These are phyloP conservation scores for Hymenoscyphus albidus DNA, from an alignment of 2,329 filamentous ascomycete genomes.

Conservation along the genomic window DNA sequence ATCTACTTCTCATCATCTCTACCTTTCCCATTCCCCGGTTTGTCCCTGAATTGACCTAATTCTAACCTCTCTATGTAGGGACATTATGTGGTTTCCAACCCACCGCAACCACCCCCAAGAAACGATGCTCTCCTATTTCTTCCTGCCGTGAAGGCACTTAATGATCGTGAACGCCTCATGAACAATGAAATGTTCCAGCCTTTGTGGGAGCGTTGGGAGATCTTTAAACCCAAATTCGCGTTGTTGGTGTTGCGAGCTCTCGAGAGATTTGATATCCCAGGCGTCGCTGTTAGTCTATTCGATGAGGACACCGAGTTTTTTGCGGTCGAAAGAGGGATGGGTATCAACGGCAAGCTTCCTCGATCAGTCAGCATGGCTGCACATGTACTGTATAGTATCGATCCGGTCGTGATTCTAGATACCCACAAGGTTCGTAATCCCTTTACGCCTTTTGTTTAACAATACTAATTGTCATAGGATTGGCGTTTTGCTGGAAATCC, in stretches of 20 bases:
- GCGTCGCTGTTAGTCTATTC: slow-evolving; percentile 36
- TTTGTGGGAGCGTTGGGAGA: slow-evolving; percentile 17
- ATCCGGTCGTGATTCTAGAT: slow-evolving; percentile 36
- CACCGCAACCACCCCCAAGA: slow-evolving; percentile 34
- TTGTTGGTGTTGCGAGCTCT: slow-evolving; percentile 18
- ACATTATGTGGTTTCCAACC: slow-evolving; percentile 34
- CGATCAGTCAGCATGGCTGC: slow-evolving; percentile 36
- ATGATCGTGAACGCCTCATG: slow-evolving; percentile 29
- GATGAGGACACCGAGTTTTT: slow-evolving; percentile 34
- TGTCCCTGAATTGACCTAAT: neutral
- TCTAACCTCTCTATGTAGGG: slow-evolving; percentile 27
- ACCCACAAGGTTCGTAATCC: slow-evolving; percentile 30
- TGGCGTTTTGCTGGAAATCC: slow-evolving; percentile 37
- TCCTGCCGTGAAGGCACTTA: slow-evolving; percentile 29
- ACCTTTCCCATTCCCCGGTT: neutral
- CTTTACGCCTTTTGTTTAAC: neutral
- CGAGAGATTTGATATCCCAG: slow-evolving; percentile 29
- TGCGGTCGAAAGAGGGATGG: slow-evolving; percentile 33
- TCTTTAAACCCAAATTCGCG: neutral
- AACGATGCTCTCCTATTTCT: slow-evolving; percentile 30
- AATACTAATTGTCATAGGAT: slow-evolving; percentile 30
- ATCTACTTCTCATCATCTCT: too few species aligned
- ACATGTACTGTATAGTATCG: slow-evolving; percentile 36
- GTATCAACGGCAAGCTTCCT: slow-evolving; percentile 23
- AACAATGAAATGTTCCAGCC: slow-evolving; percentile 25